These are phyloP conservation scores for Rhizopus sp. DNA, from an alignment of 371 early-diverging fungal genomes.

Conservation along the genomic window DNA sequence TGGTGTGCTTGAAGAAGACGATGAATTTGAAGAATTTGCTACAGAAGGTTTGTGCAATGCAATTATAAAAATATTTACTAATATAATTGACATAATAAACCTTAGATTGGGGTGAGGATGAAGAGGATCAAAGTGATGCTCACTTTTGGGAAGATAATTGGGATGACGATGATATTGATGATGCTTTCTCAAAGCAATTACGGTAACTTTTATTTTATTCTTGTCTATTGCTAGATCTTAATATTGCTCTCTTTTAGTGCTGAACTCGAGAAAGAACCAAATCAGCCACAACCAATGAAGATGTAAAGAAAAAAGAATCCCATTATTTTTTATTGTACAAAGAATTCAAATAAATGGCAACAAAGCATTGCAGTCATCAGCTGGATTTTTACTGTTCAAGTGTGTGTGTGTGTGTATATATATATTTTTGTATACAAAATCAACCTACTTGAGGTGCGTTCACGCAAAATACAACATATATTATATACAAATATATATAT, in stretches of 20 bases:
- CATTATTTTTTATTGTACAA: not conserved
- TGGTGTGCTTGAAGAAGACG: constrained; percentile 84
- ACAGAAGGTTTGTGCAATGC: constrained; percentile 66
- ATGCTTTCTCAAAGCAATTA: constrained; percentile 88
- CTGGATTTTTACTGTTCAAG: too few relatives aligned
- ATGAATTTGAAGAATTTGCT: constrained; percentile 92
- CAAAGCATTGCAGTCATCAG: not conserved
- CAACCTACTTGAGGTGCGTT: too few relatives aligned
- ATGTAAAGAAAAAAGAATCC: constrained; percentile 18
- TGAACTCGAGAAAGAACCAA: constrained; percentile 26
- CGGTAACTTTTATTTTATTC: constrained; percentile 45
- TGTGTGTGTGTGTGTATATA: too few relatives aligned
- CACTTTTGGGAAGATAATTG: constrained; percentile 89
- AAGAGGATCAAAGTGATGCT: constrained; percentile 73
- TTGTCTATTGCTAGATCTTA: not conserved
- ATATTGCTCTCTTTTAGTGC: constrained; percentile 12
- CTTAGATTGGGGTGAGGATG: constrained; percentile 81
- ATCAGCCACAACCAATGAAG: constrained; percentile 32
- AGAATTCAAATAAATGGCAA: not conserved
- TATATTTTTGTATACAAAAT: too few relatives aligned
- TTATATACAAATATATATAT: too few relatives aligned
- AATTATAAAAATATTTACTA: not conserved
- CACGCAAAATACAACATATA: too few relatives aligned
- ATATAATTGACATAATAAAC: too few relatives aligned
- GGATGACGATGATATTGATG: constrained; percentile 91